Base-by-base conservation (phyloP, 306 rosid genomes). In the Castanea mollissima region DNA sequence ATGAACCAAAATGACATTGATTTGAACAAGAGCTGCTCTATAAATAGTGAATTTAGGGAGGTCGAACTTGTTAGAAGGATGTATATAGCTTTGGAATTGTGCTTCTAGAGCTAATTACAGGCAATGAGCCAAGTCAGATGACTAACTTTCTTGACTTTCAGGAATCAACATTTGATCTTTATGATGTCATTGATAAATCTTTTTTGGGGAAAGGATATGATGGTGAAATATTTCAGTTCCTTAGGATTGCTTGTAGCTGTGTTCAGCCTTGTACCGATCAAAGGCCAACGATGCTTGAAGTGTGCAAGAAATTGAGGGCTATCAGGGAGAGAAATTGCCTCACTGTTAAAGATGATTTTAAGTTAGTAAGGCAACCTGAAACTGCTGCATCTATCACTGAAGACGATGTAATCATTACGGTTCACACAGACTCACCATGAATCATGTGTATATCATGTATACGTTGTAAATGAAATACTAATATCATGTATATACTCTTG, bases 201-300 rank as follows among this genome's bases (percentile, higher is more conserved):
- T 63, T 84, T 1, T 5, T 44, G 19, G 83, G 54, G 59, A 62
- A 73, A 63, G 90, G 79, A 49, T 68, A 79, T 20, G 83, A 77
- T 25, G 46, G 67, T 19, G 85, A 84, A 44, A 74, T 82, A 5
- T 79, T 60, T 64, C 34, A 32, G 32, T 70, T 81, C 23, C 32
- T 84, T 20, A 84, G 41, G 27, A n/a, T 84, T 74, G 88, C 84
- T 0, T 74, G 71, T 32, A 76, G 74, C 54, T 84, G 86, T 77
- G 81, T 84, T 55, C 80, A 51, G 3, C 68, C 77, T n/a, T 64
- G 74, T 0, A 74, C 80, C 0, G 49, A 79, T 31, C 76, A 71
- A 69, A 84, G 84, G 49, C 87, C 85, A 77, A 83, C 81, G 1
- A 83, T 86, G 89, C 76, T 80, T 49, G 58, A 83, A 78, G 84